phyloP scores from a whole-genome alignment of 305 asterid species.

The Fraxinus nigra region DNA sequence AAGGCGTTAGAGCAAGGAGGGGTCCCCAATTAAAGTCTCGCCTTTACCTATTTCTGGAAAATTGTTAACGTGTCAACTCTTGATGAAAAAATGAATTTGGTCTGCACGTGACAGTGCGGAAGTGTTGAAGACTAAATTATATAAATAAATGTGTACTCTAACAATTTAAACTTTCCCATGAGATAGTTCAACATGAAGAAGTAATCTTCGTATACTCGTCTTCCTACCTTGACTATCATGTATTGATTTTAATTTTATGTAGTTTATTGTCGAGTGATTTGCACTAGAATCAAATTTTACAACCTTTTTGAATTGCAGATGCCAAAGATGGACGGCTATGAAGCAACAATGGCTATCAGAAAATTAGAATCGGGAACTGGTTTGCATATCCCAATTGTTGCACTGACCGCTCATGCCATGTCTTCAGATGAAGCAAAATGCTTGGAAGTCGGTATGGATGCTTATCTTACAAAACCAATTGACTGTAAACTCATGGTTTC shows the following conservation, averaged over 20 bases:
- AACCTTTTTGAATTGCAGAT: slow-evolving; percentile 40
- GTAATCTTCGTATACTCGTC: background rate
- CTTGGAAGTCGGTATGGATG: slow-evolving; percentile 93
- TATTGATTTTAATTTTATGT: background rate
- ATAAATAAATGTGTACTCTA: background rate
- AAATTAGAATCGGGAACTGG: slow-evolving; percentile 56
- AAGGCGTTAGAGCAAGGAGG: background rate
- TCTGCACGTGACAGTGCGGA: background rate
- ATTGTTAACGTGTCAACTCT: background rate
- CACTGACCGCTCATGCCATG: slow-evolving; percentile 98
- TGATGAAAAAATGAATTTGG: background rate
- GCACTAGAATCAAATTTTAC: background rate
- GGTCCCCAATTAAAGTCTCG: background rate
- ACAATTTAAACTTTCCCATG: background rate
- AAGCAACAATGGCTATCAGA: slow-evolving; percentile 85
- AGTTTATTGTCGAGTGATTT: background rate
- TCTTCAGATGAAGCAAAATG: slow-evolving; percentile 88
- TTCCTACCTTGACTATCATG: background rate
- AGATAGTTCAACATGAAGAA: background rate
- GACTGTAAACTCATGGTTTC: slow-evolving; percentile 79
- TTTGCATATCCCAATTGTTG: slow-evolving; percentile 79
- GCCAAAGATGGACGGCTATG: slow-evolving; percentile 98
- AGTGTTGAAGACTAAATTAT: background rate
- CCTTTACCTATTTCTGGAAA: background rate
- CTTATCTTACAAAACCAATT: slow-evolving; percentile 85